Percentiles rank a stretch among this genome's conserved stretches.
Conservation (phyloP, 2,329 filamentous ascomycete genomes). For the Colletotrichum sojae region DNA sequence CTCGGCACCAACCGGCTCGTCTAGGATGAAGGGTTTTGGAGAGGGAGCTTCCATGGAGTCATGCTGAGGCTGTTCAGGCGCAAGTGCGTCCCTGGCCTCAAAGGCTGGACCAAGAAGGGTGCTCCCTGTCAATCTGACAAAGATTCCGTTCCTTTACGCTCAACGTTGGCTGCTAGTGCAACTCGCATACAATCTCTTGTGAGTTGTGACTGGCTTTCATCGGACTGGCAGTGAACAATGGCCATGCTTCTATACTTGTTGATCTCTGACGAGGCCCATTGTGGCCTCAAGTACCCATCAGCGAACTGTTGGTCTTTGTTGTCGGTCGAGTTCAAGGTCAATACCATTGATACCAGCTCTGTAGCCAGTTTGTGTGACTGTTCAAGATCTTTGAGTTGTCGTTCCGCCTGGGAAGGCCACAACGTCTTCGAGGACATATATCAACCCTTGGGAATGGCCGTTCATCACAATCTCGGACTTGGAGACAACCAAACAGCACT, state of each 20-base stretch:
- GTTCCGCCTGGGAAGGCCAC: neutral
- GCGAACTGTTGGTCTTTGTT: neutral
- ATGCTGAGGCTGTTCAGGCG: neutral
- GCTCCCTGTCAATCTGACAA: neutral
- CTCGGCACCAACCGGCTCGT: conserved; percentile 11
- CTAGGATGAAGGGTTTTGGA: conserved; percentile 9
- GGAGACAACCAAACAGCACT: neutral
- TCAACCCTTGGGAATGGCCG: neutral
- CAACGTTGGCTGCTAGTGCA: neutral
- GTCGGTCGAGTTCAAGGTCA: no score
- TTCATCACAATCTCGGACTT: neutral
- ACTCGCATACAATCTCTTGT: neutral
- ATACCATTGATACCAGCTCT: no score
- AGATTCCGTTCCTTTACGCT: neutral
- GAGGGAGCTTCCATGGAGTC: neutral
- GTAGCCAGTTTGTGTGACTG: no score
- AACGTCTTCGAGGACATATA: neutral
- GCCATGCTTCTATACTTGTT: neutral
- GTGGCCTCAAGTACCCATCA: neutral
- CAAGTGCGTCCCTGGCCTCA: neutral
- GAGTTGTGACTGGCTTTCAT: neutral
- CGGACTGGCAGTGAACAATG: neutral
- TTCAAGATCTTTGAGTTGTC: no score
- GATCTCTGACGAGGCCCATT: neutral
- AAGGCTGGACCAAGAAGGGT: neutral